Conservation (phyloP, 1,284 basidiomycete genomes). For the Papiliotrema terrestris region DNA sequence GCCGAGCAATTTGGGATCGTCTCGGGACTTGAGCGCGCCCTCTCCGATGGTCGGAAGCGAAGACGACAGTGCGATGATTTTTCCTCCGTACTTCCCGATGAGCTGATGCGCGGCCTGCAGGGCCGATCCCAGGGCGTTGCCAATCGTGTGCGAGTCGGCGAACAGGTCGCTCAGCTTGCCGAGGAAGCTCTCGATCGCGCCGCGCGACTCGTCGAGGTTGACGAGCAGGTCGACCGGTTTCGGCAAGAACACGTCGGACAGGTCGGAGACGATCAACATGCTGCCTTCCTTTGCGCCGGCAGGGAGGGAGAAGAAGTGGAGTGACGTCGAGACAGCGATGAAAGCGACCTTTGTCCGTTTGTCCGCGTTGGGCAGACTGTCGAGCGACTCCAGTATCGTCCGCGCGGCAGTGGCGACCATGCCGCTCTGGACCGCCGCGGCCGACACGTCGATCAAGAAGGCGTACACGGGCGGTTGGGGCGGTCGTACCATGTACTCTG, state of each 20-base stretch:
- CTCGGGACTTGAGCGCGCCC: slow-evolving; percentile 90
- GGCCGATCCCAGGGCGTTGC: slow-evolving; percentile 92
- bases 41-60: slow-evolving; percentile 84
- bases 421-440: slow-evolving; percentile 83
- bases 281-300: slow-evolving; percentile 77
- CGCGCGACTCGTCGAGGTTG: slow-evolving; percentile 81
- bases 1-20: slow-evolving; percentile 93
- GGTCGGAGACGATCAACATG: slow-evolving; percentile 96
- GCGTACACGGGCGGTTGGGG: slow-evolving; percentile 97
- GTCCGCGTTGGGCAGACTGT: slow-evolving; percentile 93
- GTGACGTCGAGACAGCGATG: slow-evolving; percentile 84
- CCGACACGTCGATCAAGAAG: slow-evolving; percentile 95
- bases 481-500: slow-evolving; percentile 97
- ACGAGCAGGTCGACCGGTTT: slow-evolving; percentile 94
- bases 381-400: slow-evolving; percentile 90
- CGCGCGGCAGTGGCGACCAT: slow-evolving; percentile 98
- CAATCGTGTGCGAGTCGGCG: slow-evolving; percentile 84
- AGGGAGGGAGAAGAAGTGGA: slow-evolving; percentile 93
- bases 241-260: slow-evolving; percentile 95
- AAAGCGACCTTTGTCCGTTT: slow-evolving; percentile 88
- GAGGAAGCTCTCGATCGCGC: slow-evolving; percentile 77
- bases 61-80: slow-evolving; percentile 86
- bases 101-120: slow-evolving; percentile 95
- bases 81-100: slow-evolving; percentile 90
- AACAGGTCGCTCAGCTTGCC: slow-evolving; percentile 91